A percentile compares a stretch with the other conserved stretches of the same genome.
These are phyloP conservation scores for Gonium pectorale DNA, from an alignment of 139 green algal genomes.

Conservation along the genomic window DNA sequence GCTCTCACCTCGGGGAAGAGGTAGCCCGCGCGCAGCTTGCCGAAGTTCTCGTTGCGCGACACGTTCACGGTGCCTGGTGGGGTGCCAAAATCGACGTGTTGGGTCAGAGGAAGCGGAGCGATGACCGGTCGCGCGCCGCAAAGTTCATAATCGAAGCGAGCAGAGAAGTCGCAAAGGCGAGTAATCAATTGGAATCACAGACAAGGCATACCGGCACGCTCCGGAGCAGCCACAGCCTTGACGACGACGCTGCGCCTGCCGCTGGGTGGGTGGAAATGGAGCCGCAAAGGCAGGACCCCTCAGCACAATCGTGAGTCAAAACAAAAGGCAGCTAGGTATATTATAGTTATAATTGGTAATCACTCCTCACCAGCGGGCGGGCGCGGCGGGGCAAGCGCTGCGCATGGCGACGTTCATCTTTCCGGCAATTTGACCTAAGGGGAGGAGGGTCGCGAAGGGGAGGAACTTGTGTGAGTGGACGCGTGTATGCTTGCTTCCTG, in stretches of 20 bases:
- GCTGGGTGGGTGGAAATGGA: neutral
- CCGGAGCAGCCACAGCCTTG: constrained; percentile 9
- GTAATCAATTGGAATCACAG: neutral
- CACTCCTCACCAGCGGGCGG: neutral
- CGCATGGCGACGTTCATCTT: constrained; percentile 5
- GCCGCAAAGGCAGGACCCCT: no score
- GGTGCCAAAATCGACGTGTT: no score
- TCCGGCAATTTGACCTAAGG: no score
- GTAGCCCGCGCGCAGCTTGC: constrained; percentile 98
- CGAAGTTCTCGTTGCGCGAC: constrained; percentile 94
- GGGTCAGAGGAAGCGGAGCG: neutral
- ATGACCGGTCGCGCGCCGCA: neutral
- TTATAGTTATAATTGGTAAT: neutral
- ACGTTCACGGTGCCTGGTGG: constrained; percentile 59
- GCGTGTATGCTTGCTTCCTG: no score
- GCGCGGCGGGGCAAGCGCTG: neutral
- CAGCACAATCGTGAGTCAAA: neutral
- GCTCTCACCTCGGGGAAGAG: constrained; percentile 95
- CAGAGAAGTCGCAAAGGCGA: no score
- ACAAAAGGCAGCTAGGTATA: neutral
- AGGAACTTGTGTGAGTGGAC: no score
- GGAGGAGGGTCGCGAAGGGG: no score
- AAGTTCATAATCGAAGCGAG: neutral
- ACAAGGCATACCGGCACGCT: constrained; percentile 1
- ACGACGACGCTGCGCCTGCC: constrained; percentile 17